Base-by-base conservation (phyloP, 2,329 filamentous ascomycete genomes). In the Podosphaera leucotricha region DNA sequence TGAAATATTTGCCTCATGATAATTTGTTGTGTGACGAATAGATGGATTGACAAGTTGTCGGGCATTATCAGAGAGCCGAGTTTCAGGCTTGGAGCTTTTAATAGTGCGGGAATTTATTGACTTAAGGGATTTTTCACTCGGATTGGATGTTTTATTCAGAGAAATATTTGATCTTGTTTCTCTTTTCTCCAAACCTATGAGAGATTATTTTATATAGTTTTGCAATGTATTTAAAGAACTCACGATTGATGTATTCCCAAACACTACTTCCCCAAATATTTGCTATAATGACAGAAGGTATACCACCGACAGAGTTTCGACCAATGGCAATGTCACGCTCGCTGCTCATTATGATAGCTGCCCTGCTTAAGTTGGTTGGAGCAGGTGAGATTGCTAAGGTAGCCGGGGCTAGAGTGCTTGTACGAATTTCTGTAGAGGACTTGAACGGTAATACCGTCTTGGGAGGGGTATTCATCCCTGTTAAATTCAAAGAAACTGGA, bases 261-360 rank as follows among this genome's bases (percentile, higher is more conserved):
- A 85, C 77, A 46, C 75, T 80, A 54, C 77, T 92, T 42, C 87
- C 87, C 87, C 87, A 95, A 45, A 92, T 71, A 57, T 95, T 95
- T 26, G 86, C 86, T 65, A 93, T 73, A 48, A 94, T 75, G 13
- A 83, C 84, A 42, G 80, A 81, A 1, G 86, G 83, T 61, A 93
- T 74, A 19, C 72, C 72, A 37, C 79, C 73, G n/a, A 69, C 69
- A 40, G 66, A 72, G 52, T 75, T 71, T 47, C 64, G 65, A n/a
- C 75, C 75, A 16, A 75, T 60, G 2, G 70, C 70, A 46, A 84
- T 66, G 1, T 75, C 74, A 47, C 78, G 72, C 55, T 93, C 85
- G 43, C 77, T 79, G 52, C 79, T 83, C 15, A 87, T 73, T 21
- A 83, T 68, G 20, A 94, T 80, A 19, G 86, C 87, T 19, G 76